These are phyloP conservation scores for Clavariopsis aquatica DNA, from an alignment of 495 filamentous ascomycete genomes.

Conservation along the genomic window DNA sequence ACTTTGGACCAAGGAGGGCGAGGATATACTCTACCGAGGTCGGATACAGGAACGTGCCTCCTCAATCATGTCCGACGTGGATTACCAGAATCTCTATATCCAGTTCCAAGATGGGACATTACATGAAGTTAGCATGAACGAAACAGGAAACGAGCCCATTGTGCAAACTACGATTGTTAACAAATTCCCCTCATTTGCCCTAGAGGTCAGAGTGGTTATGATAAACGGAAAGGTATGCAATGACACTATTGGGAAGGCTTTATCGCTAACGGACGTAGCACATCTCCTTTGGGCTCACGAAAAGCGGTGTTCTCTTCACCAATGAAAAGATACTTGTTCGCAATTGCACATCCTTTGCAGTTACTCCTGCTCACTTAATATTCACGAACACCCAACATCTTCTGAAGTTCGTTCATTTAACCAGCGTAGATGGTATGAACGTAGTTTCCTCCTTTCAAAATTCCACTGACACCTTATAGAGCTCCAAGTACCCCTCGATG, in stretches of 20 bases:
- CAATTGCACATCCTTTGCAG: slow-evolving; percentile 86
- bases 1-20: slow-evolving; percentile 19
- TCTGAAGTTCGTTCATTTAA: slow-evolving; percentile 88
- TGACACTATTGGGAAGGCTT: slow-evolving; percentile 24
- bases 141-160: not conserved
- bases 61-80: slow-evolving; percentile 13
- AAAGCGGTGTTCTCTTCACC: slow-evolving; percentile 74
- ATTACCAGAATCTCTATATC: slow-evolving; percentile 18
- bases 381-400: slow-evolving; percentile 90
- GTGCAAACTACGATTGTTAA: not conserved
- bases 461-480: slow-evolving; percentile 51
- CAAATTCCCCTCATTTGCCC: slow-evolving; percentile 26
- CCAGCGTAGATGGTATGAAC: slow-evolving; percentile 61
- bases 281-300: slow-evolving; percentile 64
- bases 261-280: slow-evolving; percentile 10
- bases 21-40: slow-evolving; percentile 8
- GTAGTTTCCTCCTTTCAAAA: not conserved
- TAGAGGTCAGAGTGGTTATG: slow-evolving; percentile 12
- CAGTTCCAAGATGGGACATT: slow-evolving; percentile 24
- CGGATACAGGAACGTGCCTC: slow-evolving; percentile 11
- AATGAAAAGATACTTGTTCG: slow-evolving; percentile 71
- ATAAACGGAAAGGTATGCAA: slow-evolving; percentile 28
- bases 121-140: not conserved
- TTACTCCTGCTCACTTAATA: slow-evolving; percentile 80
- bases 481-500: slow-evolving; percentile 80